A percentile compares a stretch with the other conserved stretches of the same genome.
Evolutionary conservation across 306 rosid genomes (phyloP).

Genomic region (Herpetospermum pedunculosum): DNA sequence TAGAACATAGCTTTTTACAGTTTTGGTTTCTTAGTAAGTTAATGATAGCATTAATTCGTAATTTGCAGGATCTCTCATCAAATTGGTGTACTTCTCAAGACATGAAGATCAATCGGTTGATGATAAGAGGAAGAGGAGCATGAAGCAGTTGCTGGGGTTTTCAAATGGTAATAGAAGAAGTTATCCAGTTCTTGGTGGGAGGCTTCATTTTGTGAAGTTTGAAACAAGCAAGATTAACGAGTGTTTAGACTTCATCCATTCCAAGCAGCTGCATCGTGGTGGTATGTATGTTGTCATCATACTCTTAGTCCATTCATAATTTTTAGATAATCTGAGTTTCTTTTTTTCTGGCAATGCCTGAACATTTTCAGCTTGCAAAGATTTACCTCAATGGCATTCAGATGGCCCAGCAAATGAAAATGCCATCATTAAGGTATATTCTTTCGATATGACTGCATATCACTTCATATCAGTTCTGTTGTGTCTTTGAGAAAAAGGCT

Average conservation of each 20-base stretch:
- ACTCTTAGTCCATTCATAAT: neutral
- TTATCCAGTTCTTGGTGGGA: conserved; percentile 95
- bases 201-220: conserved; percentile 98
- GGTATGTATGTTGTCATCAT: conserved; percentile 28
- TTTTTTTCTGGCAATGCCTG: neutral
- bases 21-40: neutral
- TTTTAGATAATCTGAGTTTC: neutral
- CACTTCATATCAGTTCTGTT: neutral
- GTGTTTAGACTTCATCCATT: conserved; percentile 85
- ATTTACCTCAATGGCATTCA: conserved; percentile 46
- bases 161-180: conserved; percentile 71
- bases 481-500: neutral
- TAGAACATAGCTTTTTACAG: neutral
- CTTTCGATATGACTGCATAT: neutral
- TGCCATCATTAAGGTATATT: conserved; percentile 75
- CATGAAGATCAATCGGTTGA: conserved; percentile 52
- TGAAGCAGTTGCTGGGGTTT: conserved; percentile 61
- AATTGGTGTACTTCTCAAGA: conserved; percentile 94
- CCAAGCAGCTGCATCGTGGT: conserved; percentile 88
- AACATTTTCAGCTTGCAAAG: conserved; percentile 32
- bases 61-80: conserved; percentile 78
- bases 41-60: neutral
- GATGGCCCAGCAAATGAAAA: conserved; percentile 36
- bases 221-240: conserved; percentile 85
- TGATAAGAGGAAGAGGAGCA: conserved; percentile 62